These are phyloP conservation scores for Candida glucosophila DNA, from an alignment of 1,139 yeast genomes.

Conservation along the genomic window DNA sequence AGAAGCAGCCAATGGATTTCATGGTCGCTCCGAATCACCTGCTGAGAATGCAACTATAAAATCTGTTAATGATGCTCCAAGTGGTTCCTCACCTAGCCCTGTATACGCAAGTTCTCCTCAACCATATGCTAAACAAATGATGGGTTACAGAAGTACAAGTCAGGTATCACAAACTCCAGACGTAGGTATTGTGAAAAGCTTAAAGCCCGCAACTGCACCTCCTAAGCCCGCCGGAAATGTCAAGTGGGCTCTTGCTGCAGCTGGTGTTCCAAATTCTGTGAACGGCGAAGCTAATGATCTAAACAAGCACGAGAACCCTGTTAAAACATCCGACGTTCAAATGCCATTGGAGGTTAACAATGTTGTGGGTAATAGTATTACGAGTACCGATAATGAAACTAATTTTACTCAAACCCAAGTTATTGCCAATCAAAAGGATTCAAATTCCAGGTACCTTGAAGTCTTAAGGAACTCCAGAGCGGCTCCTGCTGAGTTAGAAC, in stretches of 20 bases:
- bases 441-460: slow-evolving; percentile 11
- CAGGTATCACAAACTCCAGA: background rate
- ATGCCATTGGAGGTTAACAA: too few species aligned
- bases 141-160: too few species aligned
- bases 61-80: slow-evolving; percentile 1
- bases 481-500: slow-evolving; percentile 22
- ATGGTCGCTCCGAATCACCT: slow-evolving; percentile 1
- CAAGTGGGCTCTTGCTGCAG: slow-evolving; percentile 67
- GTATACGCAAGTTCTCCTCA: slow-evolving; percentile 7
- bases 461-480: slow-evolving; percentile 25
- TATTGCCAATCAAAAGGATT: slow-evolving; percentile 3
- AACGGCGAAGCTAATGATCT: slow-evolving; percentile 3
- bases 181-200: slow-evolving; percentile 31
- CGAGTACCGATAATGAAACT: slow-evolving; percentile 1
- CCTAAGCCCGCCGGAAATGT: slow-evolving; percentile 55
- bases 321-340: background rate
- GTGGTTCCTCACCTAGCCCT: slow-evolving; percentile 1
- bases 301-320: background rate
- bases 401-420: too few species aligned
- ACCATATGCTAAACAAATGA: too few species aligned
- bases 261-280: slow-evolving; percentile 24
- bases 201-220: slow-evolving; percentile 65
- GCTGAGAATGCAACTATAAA: background rate
- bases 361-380: background rate
- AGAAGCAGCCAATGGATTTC: slow-evolving; percentile 1